phyloP scores from a whole-genome alignment of 176 grass and related monocot species.

The Hyparrhenia diplandra region DNA sequence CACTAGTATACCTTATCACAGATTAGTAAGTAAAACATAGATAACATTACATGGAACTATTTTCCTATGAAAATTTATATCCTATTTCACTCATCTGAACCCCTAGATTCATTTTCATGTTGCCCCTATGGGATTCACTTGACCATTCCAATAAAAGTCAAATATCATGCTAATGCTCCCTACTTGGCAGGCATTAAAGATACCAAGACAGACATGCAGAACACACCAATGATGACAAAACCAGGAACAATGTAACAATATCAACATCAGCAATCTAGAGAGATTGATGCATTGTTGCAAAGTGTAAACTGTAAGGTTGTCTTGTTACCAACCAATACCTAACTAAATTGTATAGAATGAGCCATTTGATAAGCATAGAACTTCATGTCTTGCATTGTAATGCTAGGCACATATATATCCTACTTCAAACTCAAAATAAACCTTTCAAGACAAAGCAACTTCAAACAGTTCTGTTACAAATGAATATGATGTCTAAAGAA shows the following conservation, averaged over 20 bases:
- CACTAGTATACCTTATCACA: no score
- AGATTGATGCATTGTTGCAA: neutral
- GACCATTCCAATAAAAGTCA: neutral
- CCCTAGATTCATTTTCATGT: no score
- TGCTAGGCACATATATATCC: neutral
- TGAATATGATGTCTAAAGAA: neutral
- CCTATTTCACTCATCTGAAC: no score
- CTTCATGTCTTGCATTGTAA: neutral
- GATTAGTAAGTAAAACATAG: no score
- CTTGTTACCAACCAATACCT: neutral
- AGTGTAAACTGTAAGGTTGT: neutral
- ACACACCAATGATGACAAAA: neutral
- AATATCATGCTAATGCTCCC: neutral
- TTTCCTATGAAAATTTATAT: no score
- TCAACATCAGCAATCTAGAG: neutral
- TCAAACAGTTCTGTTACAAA: neutral
- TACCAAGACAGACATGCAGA: neutral
- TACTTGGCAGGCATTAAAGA: neutral
- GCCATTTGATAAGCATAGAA: neutral
- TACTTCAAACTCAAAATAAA: neutral
- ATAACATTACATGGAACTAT: no score
- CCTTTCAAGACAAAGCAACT: neutral
- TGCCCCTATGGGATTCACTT: neutral
- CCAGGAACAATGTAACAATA: neutral
- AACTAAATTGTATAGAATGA: neutral